Base-by-base conservation (phyloP, 2,329 filamentous ascomycete species). In the Colletotrichum sp. region DNA sequence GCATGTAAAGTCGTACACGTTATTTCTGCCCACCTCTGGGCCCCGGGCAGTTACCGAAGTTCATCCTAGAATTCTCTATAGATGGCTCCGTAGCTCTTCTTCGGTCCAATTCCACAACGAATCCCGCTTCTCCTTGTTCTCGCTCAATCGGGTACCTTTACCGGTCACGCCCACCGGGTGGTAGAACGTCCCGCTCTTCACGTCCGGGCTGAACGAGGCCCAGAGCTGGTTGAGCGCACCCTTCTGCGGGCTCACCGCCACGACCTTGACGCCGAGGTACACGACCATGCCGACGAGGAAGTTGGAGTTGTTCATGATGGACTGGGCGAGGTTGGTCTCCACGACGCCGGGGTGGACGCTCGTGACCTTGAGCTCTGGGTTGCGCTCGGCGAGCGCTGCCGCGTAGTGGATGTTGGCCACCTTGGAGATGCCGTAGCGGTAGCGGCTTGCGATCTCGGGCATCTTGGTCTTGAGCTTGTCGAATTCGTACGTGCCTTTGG, bases 231-330 rank as follows among this genome's bases (percentile, higher is more conserved):
- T 83, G 34, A 75, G 58, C 12, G 74, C 74, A 5, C 74, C 74
- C 64, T 74, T 75, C 2, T 81, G 79, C 7, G 79, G 65, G 8
- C 80, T 79, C 71, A 82, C 76, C 76, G 81, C 70, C 28, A 39
- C 43, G 27, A 73, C 27, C 12, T 77, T 77, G 39, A 79, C 98
- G 87, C 97, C 97, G 90, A 95, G 96, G 86, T 98, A 98, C 93
- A 98, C 96, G 85, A 98, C 96, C 80, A 98, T 98, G 82, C 96
- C 97, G 78, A 98, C 96, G 88, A 98, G 98, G 95, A 98, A 98
- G 93, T 98, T 96, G 52, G 96, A 98, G 91, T 95, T 97, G 83
- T 98, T 98, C 56, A 68, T 58, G 58, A 75, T 34, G 22, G 64
- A 34, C 12, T 48, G 56, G 16, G 43, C 65, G 32, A 84, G 77